phyloP scores from a whole-genome alignment of 345 rosid species.

The Citrus mangshanensis region DNA sequence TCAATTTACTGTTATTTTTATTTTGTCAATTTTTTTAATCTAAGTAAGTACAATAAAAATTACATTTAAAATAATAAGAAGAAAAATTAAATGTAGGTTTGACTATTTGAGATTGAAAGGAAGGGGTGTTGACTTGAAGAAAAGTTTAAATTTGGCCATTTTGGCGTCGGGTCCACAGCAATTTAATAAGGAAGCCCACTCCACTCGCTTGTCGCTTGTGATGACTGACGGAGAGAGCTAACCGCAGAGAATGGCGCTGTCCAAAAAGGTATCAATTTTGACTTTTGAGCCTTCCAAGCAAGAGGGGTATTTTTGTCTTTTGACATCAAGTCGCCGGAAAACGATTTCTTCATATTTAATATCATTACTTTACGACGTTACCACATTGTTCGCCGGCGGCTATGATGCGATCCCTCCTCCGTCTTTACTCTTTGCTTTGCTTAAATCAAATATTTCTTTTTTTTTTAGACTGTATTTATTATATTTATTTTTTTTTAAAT shows the following conservation, averaged over 20 bases:
- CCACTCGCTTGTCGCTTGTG: too few species aligned
- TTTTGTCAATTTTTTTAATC: not conserved
- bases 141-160: not conserved
- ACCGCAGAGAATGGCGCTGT: not conserved
- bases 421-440: not conserved
- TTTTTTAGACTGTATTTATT: not conserved
- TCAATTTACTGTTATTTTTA: not conserved
- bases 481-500: not conserved
- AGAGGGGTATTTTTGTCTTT: not conserved
- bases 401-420: too few species aligned
- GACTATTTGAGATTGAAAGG: not conserved
- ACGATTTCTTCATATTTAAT: not conserved
- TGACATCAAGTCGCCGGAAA: not conserved
- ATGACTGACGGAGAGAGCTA: not conserved
- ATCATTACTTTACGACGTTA: too few species aligned
- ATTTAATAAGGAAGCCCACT: not conserved
- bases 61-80: not conserved
- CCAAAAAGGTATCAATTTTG: constrained; percentile 7
- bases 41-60: not conserved
- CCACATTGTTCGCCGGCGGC: not conserved
- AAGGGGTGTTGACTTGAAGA: not conserved
- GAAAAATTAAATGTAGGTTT: not conserved
- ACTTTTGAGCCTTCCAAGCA: not conserved
- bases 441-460: not conserved
- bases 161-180: not conserved